A percentile compares a stretch with the other conserved stretches of the same genome.
Evolutionary conservation across 2,329 filamentous ascomycete genomes (phyloP).

Genomic region (Neonectria hederae): DNA sequence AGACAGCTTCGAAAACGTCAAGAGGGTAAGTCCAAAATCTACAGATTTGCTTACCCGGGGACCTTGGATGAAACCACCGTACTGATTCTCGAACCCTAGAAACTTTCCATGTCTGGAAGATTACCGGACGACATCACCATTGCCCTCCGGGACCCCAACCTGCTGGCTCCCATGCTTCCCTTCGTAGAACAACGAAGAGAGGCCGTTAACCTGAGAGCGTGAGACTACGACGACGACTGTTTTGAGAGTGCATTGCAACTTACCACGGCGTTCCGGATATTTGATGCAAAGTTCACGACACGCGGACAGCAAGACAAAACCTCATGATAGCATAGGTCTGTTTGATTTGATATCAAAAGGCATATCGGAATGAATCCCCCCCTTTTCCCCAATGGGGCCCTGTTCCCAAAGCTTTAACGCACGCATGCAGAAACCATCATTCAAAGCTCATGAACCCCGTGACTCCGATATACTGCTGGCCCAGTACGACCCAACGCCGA

Average conservation of each 20-base stretch:
- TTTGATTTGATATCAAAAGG: constrained; percentile 35
- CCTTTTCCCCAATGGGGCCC: constrained; percentile 2
- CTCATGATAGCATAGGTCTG: constrained; percentile 25
- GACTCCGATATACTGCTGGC: constrained; percentile 23
- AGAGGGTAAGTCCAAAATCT: constrained; percentile 62
- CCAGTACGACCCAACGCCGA: constrained; percentile 26
- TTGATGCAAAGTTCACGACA: constrained; percentile 16
- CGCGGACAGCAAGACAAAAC: constrained; percentile 15
- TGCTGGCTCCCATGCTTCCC: constrained; percentile 74
- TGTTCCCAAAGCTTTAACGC: constrained; percentile 18
- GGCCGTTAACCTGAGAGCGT: constrained; percentile 37
- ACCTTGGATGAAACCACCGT: background rate
- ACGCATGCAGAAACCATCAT: constrained; percentile 32
- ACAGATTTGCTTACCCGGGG: background rate
- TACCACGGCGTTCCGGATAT: constrained; percentile 30
- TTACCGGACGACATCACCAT: constrained; percentile 78
- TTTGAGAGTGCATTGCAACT: constrained; percentile 7
- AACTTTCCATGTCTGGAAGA: constrained; percentile 58
- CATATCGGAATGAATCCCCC: constrained; percentile 15
- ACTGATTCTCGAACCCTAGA: constrained; percentile 46
- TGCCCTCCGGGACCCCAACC: constrained; percentile 81
- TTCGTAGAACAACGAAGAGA: constrained; percentile 76
- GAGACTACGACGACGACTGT: background rate
- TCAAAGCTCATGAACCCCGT: constrained; percentile 31
- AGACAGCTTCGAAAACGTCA: constrained; percentile 79